Conservation (phyloP, 2,329 filamentous ascomycete species). For the Beauveria caledonica region DNA sequence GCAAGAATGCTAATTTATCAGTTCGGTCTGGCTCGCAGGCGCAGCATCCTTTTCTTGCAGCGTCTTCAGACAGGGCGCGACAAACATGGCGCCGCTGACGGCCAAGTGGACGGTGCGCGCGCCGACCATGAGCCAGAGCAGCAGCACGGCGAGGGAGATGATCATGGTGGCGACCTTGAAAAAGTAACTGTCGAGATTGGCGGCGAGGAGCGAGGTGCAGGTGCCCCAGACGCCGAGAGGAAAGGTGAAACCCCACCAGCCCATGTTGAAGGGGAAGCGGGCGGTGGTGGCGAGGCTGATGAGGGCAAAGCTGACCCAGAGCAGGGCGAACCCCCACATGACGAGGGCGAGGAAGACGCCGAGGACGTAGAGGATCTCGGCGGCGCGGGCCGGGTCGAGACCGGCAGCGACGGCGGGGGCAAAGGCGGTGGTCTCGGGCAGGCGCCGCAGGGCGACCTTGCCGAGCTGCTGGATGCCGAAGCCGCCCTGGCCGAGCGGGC, state of each 20-base stretch:
- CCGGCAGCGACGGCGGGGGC: constrained; percentile 26
- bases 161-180: constrained; percentile 35
- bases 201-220: constrained; percentile 31
- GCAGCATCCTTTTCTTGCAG: constrained; percentile 25
- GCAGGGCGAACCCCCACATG: constrained; percentile 37
- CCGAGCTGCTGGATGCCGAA: constrained; percentile 48
- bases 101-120: constrained; percentile 29
- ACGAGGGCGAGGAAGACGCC: constrained; percentile 39
- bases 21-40: constrained; percentile 18
- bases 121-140: constrained; percentile 35
- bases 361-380: constrained; percentile 46
- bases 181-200: constrained; percentile 34
- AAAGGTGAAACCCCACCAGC: constrained; percentile 42
- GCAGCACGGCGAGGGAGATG: constrained; percentile 31
- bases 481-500: constrained; percentile 58
- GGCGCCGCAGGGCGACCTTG: constrained; percentile 34
- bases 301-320: constrained; percentile 36
- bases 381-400: constrained; percentile 20
- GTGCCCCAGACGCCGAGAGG: constrained; percentile 37
- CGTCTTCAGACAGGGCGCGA: constrained; percentile 35
- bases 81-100: constrained; percentile 34
- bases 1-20: constrained; percentile 17
- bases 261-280: constrained; percentile 37
- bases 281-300: constrained; percentile 32
- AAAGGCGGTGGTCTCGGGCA: constrained; percentile 36